Evolutionary conservation across 139 green algal genomes (phyloP).

Genomic region (Tetratostichococcus sp.): DNA sequence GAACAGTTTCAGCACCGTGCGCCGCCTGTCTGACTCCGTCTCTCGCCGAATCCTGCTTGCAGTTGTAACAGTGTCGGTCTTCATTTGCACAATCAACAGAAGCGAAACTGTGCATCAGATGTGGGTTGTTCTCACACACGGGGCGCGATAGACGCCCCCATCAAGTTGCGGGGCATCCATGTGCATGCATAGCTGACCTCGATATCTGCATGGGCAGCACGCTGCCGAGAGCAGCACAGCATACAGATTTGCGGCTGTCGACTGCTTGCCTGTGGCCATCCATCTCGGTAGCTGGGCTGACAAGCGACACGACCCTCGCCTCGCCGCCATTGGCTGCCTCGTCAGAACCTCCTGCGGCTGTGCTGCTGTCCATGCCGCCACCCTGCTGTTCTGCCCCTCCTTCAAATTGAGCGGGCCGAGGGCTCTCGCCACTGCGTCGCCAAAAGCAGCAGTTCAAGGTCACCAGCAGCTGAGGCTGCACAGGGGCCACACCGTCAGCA

Average conservation of each 20-base stretch:
- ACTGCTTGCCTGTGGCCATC: not conserved
- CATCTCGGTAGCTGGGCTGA: slow-evolving; percentile 5
- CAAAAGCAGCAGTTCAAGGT: slow-evolving; percentile 2
- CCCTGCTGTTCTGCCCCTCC: not conserved
- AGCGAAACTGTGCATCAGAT: too few species aligned
- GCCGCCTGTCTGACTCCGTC: slow-evolving; percentile 25
- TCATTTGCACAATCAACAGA: too few species aligned
- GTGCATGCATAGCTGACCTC: not conserved
- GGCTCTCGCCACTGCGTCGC: not conserved
- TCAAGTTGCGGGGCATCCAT: too few species aligned
- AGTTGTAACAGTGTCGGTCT: too few species aligned
- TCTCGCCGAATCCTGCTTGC: slow-evolving; percentile 17
- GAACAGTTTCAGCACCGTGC: slow-evolving; percentile 25
- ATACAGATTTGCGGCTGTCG: not conserved
- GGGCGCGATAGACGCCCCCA: too few species aligned
- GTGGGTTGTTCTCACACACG: too few species aligned
- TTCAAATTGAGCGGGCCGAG: not conserved
- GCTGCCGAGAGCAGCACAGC: too few species aligned
- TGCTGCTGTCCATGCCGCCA: not conserved
- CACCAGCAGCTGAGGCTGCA: not conserved
- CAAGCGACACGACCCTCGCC: not conserved
- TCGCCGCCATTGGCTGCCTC: not conserved
- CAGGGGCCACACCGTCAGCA: slow-evolving; percentile 17
- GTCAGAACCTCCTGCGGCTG: not conserved
- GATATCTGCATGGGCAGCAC: not conserved